These are phyloP conservation scores for Aquilaria agallochum DNA, from an alignment of 441 rosid species.

Conservation along the genomic window DNA sequence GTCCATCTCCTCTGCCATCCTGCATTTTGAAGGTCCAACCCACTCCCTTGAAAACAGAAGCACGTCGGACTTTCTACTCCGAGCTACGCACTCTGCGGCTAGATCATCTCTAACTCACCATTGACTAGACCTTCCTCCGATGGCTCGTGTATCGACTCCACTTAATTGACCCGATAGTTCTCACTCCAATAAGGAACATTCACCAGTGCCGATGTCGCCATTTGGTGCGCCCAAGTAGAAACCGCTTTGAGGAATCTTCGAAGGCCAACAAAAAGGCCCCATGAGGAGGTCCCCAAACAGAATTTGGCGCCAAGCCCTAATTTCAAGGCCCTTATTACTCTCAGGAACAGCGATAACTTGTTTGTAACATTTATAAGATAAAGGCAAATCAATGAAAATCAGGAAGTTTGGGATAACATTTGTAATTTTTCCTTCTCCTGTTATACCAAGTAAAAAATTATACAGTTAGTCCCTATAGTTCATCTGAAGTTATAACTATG, in stretches of 20 bases:
- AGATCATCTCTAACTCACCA: constrained; percentile 61
- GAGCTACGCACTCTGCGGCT: constrained; percentile 86
- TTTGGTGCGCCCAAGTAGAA: constrained; percentile 33
- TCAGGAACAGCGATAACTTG: not conserved
- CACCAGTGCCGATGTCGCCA: constrained; percentile 84
- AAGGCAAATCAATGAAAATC: too few species aligned
- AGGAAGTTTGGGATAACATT: too few species aligned
- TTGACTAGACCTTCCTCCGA: constrained; percentile 33
- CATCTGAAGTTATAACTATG: too few species aligned
- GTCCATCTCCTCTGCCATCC: constrained; percentile 49
- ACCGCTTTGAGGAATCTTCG: constrained; percentile 32
- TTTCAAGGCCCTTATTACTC: constrained; percentile 14
- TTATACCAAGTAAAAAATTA: too few species aligned
- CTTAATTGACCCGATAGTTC: constrained; percentile 72
- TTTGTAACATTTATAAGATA: too few species aligned
- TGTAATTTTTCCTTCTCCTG: too few species aligned
- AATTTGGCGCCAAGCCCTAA: constrained; percentile 14
- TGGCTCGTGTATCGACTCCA: constrained; percentile 39
- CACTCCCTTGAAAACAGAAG: constrained; percentile 62
- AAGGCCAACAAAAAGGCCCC: constrained; percentile 72
- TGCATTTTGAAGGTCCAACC: constrained; percentile 81
- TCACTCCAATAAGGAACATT: constrained; percentile 91
- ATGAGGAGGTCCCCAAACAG: constrained; percentile 8
- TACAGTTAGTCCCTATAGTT: too few species aligned
- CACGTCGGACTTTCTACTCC: constrained; percentile 36